Base-by-base conservation (phyloP, 225 moss, liverwort and hornwort genomes). In the Antitrichia curtipendula region DNA sequence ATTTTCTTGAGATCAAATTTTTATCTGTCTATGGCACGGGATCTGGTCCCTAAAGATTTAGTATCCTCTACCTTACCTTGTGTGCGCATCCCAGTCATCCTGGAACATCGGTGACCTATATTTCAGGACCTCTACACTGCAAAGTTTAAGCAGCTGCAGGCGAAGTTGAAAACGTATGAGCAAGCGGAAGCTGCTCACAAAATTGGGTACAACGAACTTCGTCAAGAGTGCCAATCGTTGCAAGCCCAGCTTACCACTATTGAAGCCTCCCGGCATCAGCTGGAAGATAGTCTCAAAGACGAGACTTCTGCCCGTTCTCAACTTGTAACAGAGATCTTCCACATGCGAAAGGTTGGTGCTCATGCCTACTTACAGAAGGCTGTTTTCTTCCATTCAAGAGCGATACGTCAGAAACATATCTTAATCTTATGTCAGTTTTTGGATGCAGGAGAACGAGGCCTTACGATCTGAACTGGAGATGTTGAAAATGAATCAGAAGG, bases 401-500 rank as follows among this genome's bases (percentile, higher is more conserved):
- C 41, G n/a, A 45, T 62, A 64, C 66, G 13, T 80, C 70, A 56
- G 60, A 83, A 70, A 53, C 25, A 69, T 38, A 34, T 83, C 89
- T 29, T 50, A 70, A 62, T 13, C 63, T 43, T 59, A 34, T 78
- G 38, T 59, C 58, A 80, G 24, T 32, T 81, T 49, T 61, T 90
- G 85, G 58, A 52, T 90, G 90, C 91, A 98, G 97, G 98, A 98
- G 75, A 97, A 95, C 65, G 97, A 99, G 72, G 90, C 91, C 86
- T 74, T 95, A 82, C 94, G 86, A 82, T 92, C 93, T 28, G 98
- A 99, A 90, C 80, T 99, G 38, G 98, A 99, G 74, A 95, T 95
- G 88, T 57, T 99, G 90, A 97, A 95, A 94, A 84, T 94, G 79
- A 99, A 96, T 89, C 98, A 99, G 75, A 99, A 99, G 98, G 98